Conservation (phyloP, 2,329 filamentous ascomycete species). For the Ophiosphaerella korrae region DNA sequence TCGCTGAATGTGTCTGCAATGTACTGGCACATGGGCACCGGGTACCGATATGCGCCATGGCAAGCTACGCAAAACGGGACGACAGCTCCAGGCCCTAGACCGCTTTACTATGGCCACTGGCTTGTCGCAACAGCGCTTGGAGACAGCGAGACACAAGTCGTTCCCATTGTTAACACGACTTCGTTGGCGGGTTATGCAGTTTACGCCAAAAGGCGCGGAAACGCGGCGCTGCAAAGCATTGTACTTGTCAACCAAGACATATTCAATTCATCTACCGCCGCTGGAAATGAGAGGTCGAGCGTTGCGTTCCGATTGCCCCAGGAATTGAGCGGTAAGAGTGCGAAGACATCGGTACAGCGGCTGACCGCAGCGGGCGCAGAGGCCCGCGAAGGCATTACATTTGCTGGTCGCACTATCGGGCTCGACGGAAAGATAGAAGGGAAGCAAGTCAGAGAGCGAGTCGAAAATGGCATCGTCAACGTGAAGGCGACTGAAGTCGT, state of each 20-base stretch:
- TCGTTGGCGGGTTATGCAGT: slow-evolving; percentile 17
- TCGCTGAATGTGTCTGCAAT: slow-evolving; percentile 58
- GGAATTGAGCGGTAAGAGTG: slow-evolving; percentile 1
- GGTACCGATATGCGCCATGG: slow-evolving; percentile 67
- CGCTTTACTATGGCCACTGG: slow-evolving; percentile 64
- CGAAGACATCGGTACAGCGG: slow-evolving; percentile 5
- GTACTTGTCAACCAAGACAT: slow-evolving; percentile 21
- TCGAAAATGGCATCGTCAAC: slow-evolving; percentile 6
- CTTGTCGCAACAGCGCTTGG: slow-evolving; percentile 63
- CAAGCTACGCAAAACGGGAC: slow-evolving; percentile 64
- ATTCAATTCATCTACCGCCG: slow-evolving; percentile 16
- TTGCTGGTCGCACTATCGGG: slow-evolving; percentile 11
- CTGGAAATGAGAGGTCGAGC: slow-evolving; percentile 5
- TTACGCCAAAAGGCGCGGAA: slow-evolving; percentile 6
- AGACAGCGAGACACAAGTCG: slow-evolving; percentile 26
- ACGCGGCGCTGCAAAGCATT: slow-evolving; percentile 9
- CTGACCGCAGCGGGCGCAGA: slow-evolving; percentile 18
- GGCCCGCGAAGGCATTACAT: slow-evolving; percentile 10
- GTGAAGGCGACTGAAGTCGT: slow-evolving; percentile 16
- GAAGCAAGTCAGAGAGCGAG: slow-evolving; percentile 3
- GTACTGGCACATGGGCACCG: slow-evolving; percentile 69
- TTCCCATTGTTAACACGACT: slow-evolving; percentile 12
- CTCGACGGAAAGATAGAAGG: slow-evolving; percentile 14
- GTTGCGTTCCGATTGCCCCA: slow-evolving; percentile 10
- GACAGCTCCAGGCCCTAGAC: slow-evolving; percentile 55